Conservation (phyloP, 2,329 filamentous ascomycete genomes). For the Thermoascus crustaceus region DNA sequence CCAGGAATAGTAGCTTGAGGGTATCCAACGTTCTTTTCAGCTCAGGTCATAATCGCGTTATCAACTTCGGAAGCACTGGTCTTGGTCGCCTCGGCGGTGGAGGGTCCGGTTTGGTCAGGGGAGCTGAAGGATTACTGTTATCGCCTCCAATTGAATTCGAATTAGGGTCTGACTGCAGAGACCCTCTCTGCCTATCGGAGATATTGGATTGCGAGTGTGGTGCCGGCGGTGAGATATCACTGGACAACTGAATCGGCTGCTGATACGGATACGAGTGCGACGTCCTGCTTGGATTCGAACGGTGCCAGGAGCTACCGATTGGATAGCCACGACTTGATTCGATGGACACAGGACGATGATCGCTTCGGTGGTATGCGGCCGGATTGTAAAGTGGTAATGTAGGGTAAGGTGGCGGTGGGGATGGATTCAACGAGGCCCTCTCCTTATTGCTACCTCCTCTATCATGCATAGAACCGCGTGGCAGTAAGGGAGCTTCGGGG, state of each 20-base stretch:
- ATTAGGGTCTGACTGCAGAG: not conserved
- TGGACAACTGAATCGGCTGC: slow-evolving; percentile 5
- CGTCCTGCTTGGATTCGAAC: slow-evolving; percentile 1
- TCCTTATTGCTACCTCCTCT: not conserved
- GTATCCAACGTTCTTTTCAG: not conserved
- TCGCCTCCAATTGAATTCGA: not conserved
- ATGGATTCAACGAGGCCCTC: slow-evolving; percentile 10
- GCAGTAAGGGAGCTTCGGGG: slow-evolving; percentile 5
- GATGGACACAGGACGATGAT: no score
- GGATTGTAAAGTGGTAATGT: slow-evolving; percentile 26
- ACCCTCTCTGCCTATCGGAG: no score
- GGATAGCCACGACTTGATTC: slow-evolving; percentile 9
- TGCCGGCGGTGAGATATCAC: not conserved
- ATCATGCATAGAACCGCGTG: slow-evolving; percentile 6
- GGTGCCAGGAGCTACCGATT: slow-evolving; percentile 6
- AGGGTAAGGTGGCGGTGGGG: slow-evolving; percentile 22
- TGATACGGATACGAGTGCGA: slow-evolving; percentile 4
- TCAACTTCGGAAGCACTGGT: slow-evolving; percentile 27
- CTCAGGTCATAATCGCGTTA: slow-evolving; percentile 23
- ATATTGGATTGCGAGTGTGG: no score
- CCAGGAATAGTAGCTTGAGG: not conserved
- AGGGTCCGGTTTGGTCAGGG: slow-evolving; percentile 1
- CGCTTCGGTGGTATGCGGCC: slow-evolving; percentile 18
- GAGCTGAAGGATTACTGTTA: slow-evolving; percentile 2
- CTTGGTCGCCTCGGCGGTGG: slow-evolving; percentile 19